Conservation (phyloP, 306 rosid genomes). For the Quercus aquifolioides region DNA sequence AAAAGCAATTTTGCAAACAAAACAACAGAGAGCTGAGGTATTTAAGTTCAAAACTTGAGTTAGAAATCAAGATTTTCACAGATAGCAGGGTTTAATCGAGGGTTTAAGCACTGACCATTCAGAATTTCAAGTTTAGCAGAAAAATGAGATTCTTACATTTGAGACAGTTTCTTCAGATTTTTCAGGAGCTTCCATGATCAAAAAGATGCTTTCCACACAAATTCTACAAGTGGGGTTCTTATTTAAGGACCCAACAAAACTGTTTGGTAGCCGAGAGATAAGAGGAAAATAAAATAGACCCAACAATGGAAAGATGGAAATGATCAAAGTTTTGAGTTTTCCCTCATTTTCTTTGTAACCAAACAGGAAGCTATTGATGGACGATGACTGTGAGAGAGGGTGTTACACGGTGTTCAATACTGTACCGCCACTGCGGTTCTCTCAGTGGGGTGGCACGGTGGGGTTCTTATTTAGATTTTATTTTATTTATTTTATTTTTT, state of each 20-base stretch:
- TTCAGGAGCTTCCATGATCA: constrained; percentile 41
- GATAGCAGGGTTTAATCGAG: neutral
- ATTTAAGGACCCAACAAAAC: neutral
- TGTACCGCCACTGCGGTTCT: neutral
- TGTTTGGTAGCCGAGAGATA: constrained; percentile 8
- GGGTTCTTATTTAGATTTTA: no score
- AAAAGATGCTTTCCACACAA: neutral
- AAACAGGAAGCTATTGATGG: neutral
- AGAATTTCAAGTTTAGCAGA: neutral
- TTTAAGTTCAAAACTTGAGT: neutral
- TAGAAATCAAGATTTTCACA: neutral
- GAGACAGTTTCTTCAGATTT: constrained; percentile 34
- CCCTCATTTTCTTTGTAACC: neutral
- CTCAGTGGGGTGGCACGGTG: neutral
- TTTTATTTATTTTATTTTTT: no score
- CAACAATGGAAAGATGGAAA: neutral
- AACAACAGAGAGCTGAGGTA: neutral
- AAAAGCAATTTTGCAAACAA: neutral
- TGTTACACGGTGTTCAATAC: no score
- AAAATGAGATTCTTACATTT: constrained; percentile 25
- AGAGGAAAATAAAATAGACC: neutral
- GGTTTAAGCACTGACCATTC: neutral
- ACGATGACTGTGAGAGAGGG: neutral
- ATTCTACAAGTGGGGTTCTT: neutral
- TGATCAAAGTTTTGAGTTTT: neutral